Evolutionary conservation across 2,329 filamentous ascomycete species (phyloP), one percentile per base, ranked within the genome.

Genomic region (Calonectria naviculata): DNA sequence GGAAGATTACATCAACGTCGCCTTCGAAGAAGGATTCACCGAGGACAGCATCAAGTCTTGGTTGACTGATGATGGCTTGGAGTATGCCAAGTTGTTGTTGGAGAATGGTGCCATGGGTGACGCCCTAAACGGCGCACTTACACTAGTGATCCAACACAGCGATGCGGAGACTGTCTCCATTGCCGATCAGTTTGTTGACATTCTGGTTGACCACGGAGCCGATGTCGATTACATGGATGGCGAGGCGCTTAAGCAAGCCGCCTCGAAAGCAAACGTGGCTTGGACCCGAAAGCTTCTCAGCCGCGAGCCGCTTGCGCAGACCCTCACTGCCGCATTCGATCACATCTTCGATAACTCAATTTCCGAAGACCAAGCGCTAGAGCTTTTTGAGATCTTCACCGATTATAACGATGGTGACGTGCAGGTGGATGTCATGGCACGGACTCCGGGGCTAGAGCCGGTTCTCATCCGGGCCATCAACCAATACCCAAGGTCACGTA

Each of bases 321-420:
- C 89, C 0, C 79, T 92, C 1, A 87, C 86, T 0, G 80, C 85
- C 68, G 89, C 89, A 0, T 89, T 93, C 65, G 87, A 89, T 24
- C 86, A 84, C 38, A 86, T 93, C 2, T 89, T 93, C 60, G 86
- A 87, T 54, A 85, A 85, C 0, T 82, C 85, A 0, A 78, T 88
- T 1, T 78, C 85, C 3, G 88, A 91, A 68, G 86, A 89, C 1
- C 83, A 86, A 2, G 84, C 85, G 1, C 76, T 91, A 41, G 83
- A 86, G 4, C 81, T 91, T 5, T 86, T 91, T 44, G 81, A 82
- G 3, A 78, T 89, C 10, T 90, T 91, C 65, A 82, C 85, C 0
- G 87, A 88, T 28, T 85, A 89, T 67, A 81, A 85, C 8, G 82
- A 87, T 2, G 87, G 84, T 1, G 84, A 87, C 41, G 83, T 83